These are phyloP conservation scores for Jacaranda mimosifolia DNA, from an alignment of 257 asterid species.

Conservation along the genomic window DNA sequence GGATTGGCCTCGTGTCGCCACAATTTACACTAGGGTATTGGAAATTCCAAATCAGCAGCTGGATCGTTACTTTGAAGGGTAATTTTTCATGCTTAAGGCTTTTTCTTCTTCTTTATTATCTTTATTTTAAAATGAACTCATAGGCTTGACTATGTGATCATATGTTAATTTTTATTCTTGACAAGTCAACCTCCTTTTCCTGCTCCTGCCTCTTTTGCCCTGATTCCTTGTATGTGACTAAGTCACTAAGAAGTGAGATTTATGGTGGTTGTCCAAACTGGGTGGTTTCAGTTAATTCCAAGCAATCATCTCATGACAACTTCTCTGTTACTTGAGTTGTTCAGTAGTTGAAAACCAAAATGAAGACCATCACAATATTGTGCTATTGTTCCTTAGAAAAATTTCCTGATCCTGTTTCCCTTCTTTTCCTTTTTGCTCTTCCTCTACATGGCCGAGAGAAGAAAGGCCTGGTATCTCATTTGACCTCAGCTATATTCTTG, in stretches of 20 bases:
- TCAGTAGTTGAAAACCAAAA: slow-evolving; percentile 15
- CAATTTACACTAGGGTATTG: slow-evolving; percentile 81
- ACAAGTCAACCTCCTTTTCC: slow-evolving; percentile 5
- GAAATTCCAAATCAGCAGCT: slow-evolving; percentile 94
- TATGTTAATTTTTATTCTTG: not conserved
- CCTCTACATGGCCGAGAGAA: not conserved
- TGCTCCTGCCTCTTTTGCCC: not conserved
- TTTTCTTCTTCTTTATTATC: slow-evolving; percentile 2
- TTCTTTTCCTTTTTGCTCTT: slow-evolving; percentile 11
- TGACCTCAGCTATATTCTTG: not conserved
- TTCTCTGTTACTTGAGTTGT: slow-evolving; percentile 4
- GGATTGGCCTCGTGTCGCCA: slow-evolving; percentile 87
- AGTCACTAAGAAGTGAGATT: slow-evolving; percentile 19
- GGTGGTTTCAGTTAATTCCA: not conserved
- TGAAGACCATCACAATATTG: not conserved
- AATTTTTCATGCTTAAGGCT: slow-evolving; percentile 33
- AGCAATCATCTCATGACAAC: not conserved
- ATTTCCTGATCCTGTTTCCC: slow-evolving; percentile 10
- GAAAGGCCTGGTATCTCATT: not conserved
- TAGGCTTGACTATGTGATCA: not conserved
- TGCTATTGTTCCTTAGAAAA: not conserved
- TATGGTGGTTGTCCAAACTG: not conserved
- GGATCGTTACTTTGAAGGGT: slow-evolving; percentile 99
- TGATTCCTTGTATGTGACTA: slow-evolving; percentile 12
- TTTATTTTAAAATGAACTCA: not conserved